phyloP scores from a whole-genome alignment of 2,329 filamentous ascomycete genomes.

The Penicillium sclerotigenum region DNA sequence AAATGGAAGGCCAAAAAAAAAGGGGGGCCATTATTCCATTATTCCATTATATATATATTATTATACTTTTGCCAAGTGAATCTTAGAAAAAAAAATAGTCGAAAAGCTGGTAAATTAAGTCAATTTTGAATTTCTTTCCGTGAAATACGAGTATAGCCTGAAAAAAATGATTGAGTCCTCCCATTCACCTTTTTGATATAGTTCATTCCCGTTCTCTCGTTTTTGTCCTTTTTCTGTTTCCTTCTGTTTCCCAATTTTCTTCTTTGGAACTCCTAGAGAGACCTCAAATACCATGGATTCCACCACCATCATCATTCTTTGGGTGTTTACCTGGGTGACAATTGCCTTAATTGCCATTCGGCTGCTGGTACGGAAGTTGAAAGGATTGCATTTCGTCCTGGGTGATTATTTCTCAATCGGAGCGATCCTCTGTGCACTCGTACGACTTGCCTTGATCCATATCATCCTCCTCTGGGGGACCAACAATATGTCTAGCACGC shows the following conservation, averaged over 20 bases:
- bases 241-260: background rate
- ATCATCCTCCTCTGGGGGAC: conserved; percentile 40
- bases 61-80: too few species aligned
- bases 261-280: too few species aligned
- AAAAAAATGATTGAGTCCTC: background rate
- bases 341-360: conserved; percentile 10
- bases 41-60: too few species aligned
- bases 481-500: conserved; percentile 31
- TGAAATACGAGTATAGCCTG: too few species aligned
- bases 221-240: background rate
- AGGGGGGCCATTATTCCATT: too few species aligned
- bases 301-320: conserved; percentile 15
- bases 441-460: conserved; percentile 28
- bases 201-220: background rate
- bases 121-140: too few species aligned
- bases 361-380: conserved; percentile 9
- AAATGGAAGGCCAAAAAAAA: too few species aligned
- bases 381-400: conserved; percentile 3
- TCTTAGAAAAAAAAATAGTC: too few species aligned
- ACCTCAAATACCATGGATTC: conserved; percentile 1
- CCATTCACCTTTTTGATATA: background rate
- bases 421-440: conserved; percentile 10
- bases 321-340: conserved; percentile 15
- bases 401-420: conserved; percentile 15
- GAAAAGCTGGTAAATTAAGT: too few species aligned